phyloP scores from a whole-genome alignment of 495 filamentous ascomycete genomes.

The Hypoxylon intermedium region DNA sequence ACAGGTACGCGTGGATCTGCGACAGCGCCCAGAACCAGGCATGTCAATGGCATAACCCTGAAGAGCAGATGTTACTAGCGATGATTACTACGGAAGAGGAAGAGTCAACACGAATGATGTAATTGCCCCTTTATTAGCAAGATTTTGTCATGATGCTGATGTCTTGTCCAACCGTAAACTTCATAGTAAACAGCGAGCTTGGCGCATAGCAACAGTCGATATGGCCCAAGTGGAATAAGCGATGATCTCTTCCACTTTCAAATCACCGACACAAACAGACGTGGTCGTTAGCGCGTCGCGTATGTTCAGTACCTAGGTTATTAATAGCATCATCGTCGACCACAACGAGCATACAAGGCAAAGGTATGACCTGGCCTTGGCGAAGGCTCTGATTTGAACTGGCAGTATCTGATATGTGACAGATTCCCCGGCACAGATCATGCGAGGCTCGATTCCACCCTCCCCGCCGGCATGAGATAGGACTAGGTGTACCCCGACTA shows the following conservation, averaged over 20 bases:
- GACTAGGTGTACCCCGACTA: too few relatives aligned
- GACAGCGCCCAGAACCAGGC: conserved; percentile 30
- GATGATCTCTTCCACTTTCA: conserved; percentile 23
- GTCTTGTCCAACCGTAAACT: not conserved
- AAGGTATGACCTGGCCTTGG: too few relatives aligned
- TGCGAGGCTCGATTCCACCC: too few relatives aligned
- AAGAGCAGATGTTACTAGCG: too few relatives aligned
- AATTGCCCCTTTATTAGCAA: conserved; percentile 5
- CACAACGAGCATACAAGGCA: not conserved
- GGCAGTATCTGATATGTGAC: not conserved
- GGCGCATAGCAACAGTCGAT: not conserved
- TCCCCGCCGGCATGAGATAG: too few relatives aligned
- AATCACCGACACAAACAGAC: conserved; percentile 3
- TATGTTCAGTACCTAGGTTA: too few relatives aligned
- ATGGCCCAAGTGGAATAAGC: too few relatives aligned
- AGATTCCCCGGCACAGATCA: not conserved
- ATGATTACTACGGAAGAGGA: too few relatives aligned
- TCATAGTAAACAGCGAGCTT: not conserved
- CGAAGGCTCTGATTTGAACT: not conserved
- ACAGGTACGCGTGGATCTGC: conserved; percentile 30
- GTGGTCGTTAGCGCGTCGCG: conserved; percentile 9
- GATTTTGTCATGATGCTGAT: not conserved
- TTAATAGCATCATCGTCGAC: conserved; percentile 1
- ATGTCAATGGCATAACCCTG: not conserved
- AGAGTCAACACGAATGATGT: conserved; percentile 15